Base-by-base conservation (phyloP, 495 filamentous ascomycete species). In the Annulohypoxylon stygium region DNA sequence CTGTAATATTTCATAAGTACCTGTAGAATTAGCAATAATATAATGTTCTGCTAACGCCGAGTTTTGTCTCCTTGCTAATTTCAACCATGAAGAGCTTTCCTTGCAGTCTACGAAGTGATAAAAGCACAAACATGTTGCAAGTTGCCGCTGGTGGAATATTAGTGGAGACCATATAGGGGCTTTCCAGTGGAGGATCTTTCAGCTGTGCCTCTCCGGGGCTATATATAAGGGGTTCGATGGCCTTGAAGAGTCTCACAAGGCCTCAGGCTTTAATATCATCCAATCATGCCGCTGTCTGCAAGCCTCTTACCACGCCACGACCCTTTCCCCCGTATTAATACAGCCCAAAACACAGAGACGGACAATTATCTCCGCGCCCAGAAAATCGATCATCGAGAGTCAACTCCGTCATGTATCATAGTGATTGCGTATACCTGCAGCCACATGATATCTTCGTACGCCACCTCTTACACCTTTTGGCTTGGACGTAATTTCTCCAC, bases 131-230 rank as follows among this genome's bases (percentile, higher is more conserved):
- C 50, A 14, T 14, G 7, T 30, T 53, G 23, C 23, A 53, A 12
- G 50, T 54, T 54, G 25, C 50, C 12, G 39, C 39, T 43, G 12
- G 39, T 23, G 10, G 39, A 43, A 43, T 43, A 43, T 43, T 43
- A 39, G 36, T 39, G 36, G 36, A 39, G 36, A 39, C 11, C 9
- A 39, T 12, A 2, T 39, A 7, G 36, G 36, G 36, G 9, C 12
- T 14, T n/a, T 33, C 39, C 12, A 43, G 11, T 4, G 39, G 39
- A 43, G 14, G 4, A 2, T 43, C 20, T 14, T 43, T n/a, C 39
- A 43, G 39, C 39, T 43, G 39, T n/a, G 5, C 30, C 30, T 30
- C 5, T 23, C 20, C 20, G 20, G 20, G 20, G 20, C 20, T 30
- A 30, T 30, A 43, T n/a, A 43, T 43, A 43, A 43, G 39, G 39